phyloP scores from a whole-genome alignment of 176 grass and related monocot genomes.

The Carex cristatella region DNA sequence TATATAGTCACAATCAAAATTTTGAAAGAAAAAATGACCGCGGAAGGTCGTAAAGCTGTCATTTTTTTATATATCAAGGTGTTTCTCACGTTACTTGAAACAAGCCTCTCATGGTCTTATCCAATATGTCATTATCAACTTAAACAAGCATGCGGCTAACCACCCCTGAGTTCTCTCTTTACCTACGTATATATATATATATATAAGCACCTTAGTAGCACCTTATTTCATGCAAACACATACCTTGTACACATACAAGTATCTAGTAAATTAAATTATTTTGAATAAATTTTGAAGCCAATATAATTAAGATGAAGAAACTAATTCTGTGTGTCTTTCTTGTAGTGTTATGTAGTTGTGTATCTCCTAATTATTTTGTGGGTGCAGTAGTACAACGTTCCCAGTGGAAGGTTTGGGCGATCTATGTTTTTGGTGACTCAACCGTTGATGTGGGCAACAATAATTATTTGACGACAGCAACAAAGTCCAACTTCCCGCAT shows the following conservation, averaged over 20 bases:
- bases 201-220: not conserved
- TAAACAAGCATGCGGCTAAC: not conserved
- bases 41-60: not conserved
- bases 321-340: not conserved
- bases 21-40: not conserved
- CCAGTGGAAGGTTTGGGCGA: slow-evolving; percentile 33
- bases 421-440: slow-evolving; percentile 77
- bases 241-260: not conserved
- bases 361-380: not conserved
- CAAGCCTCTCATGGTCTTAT: too few relatives aligned
- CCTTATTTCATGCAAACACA: not conserved
- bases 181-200: too few relatives aligned
- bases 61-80: not conserved
- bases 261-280: not conserved
- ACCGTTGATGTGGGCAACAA: slow-evolving; percentile 69
- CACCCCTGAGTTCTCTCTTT: too few relatives aligned
- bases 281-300: not conserved
- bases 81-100: not conserved
- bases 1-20: too few relatives aligned
- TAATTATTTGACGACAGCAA: slow-evolving; percentile 27
- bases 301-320: slow-evolving; percentile 2
- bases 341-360: not conserved
- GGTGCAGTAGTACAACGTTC: not conserved
- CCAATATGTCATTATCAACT: not conserved
- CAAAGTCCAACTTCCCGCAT: slow-evolving; percentile 62